Evolutionary conservation across 768 basidiomycete species (phyloP), one percentile per base, ranked within the genome.

Genomic region (Tylopilus rubrobrunneus): DNA sequence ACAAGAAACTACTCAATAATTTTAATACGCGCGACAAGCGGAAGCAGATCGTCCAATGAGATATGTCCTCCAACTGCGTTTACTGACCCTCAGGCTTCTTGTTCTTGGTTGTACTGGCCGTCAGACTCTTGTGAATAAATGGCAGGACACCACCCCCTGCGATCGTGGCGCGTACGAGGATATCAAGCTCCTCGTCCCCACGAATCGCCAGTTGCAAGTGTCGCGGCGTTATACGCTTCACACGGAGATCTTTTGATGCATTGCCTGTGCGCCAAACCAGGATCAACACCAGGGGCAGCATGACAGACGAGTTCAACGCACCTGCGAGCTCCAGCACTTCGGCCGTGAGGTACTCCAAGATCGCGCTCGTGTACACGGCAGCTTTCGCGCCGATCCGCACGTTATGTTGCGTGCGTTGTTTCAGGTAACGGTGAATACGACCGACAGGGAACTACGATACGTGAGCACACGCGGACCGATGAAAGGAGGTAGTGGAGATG

Each of bases 381-480:
- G 94, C 94, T 70, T 97, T 97, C n/a, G 93, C 95, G 28, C 94
- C 95, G 59, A 98, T 92, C 36, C 94, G 88, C 50, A 96, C 86
- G 66, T 94, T 95, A 73, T 95, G 87, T 68, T 93, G 90, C 17
- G 92, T 96, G 59, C 89, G 82, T 66, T 87, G 87, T 70, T 97
- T 94, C 60, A 97, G 74, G 74, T 91, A 96, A 76, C 95, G 84
- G 69, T 98, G 95, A 52, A 97, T 94, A 91, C 94, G 94, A 48
- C 94, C 93, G 43, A 97, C 95, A 36, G 94, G 93, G 71, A 97
- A 97, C 92, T 94, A 37, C 19, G 9, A 25, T 12, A 15, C 25
- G 45, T 53, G 29, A 55, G 49, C 33, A 37, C 31, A n/a, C 44
- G 34, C 39, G n/a, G 7, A 42, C 37, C 41, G 11, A 25, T 10